Evolutionary conservation across 495 filamentous ascomycete genomes (phyloP).

Genomic region (Penicillium parvum): DNA sequence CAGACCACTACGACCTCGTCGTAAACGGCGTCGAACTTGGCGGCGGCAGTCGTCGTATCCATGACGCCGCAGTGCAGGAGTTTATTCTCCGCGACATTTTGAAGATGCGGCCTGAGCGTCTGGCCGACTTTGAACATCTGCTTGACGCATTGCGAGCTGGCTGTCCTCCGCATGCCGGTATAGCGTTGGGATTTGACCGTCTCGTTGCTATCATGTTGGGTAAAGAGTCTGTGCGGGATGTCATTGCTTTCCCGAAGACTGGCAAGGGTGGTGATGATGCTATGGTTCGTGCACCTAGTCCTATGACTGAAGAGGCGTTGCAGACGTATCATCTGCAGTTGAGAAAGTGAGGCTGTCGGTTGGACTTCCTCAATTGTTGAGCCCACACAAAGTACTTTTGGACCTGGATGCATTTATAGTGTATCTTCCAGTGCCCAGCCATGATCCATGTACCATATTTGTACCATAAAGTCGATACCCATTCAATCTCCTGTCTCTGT

Average conservation of each 20-base stretch:
- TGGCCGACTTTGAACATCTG: slow-evolving; percentile 78
- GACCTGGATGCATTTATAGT: no score
- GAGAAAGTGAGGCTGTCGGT: slow-evolving; percentile 13
- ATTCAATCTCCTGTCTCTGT: no score
- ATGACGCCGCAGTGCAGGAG: slow-evolving; percentile 77
- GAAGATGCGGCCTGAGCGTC: slow-evolving; percentile 53
- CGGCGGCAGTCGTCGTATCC: slow-evolving; percentile 89
- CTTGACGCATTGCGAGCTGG: slow-evolving; percentile 76
- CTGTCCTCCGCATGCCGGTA: slow-evolving; percentile 94
- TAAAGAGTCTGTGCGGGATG: slow-evolving; percentile 74
- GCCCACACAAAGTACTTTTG: no score
- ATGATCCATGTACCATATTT: no score
- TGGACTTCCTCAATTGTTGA: no score
- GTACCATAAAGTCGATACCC: no score
- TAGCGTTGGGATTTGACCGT: slow-evolving; percentile 90
- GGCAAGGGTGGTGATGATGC: slow-evolving; percentile 76
- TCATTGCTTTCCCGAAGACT: slow-evolving; percentile 94
- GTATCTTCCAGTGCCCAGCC: no score
- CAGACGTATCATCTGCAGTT: slow-evolving; percentile 60
- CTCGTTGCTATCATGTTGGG: slow-evolving; percentile 76
- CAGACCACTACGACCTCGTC: slow-evolving; percentile 91
- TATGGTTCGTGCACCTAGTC: slow-evolving; percentile 69
- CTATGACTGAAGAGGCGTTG: slow-evolving; percentile 59
- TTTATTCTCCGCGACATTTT: slow-evolving; percentile 82
- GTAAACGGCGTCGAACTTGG: slow-evolving; percentile 94